A percentile compares a stretch with the other conserved stretches of the same genome.
phyloP scores from a whole-genome alignment of 495 filamentous ascomycete species.

The Penicillium soppii region DNA sequence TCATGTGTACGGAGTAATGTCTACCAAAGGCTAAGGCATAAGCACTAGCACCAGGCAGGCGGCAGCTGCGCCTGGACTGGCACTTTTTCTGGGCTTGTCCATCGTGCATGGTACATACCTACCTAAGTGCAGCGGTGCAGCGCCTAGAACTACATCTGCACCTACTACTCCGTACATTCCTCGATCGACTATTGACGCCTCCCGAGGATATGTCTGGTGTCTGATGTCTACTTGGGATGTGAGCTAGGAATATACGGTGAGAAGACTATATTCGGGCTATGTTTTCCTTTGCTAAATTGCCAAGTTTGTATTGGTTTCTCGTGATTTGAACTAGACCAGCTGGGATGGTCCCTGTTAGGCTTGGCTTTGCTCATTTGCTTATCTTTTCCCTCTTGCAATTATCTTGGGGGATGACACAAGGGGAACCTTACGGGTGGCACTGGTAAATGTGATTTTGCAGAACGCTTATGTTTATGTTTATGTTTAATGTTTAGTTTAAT shows the following conservation, averaged over 20 bases:
- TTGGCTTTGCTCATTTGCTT: too few species aligned
- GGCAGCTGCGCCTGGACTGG: slow-evolving; percentile 1
- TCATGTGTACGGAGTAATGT: too few species aligned
- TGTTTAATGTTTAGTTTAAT: too few species aligned
- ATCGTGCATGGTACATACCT: slow-evolving; percentile 6
- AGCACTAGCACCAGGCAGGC: too few species aligned
- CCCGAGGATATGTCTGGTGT: not conserved
- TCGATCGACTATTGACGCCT: slow-evolving; percentile 6
- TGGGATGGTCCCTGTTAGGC: not conserved
- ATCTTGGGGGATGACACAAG: not conserved
- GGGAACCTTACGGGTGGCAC: not conserved
- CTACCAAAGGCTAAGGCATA: too few species aligned
- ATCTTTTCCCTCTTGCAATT: too few species aligned
- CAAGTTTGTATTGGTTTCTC: not conserved
- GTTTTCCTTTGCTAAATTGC: not conserved
- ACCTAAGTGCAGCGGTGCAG: too few species aligned
- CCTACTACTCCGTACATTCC: slow-evolving; percentile 1
- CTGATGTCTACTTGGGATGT: not conserved
- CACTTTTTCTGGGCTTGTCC: not conserved
- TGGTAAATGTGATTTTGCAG: not conserved
- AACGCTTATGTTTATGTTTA: not conserved
- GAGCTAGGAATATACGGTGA: slow-evolving; percentile 7
- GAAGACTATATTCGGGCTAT: not conserved
- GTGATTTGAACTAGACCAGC: not conserved
- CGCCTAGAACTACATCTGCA: not conserved